Conservation (phyloP, 768 basidiomycete genomes). For the Russula emetica region DNA sequence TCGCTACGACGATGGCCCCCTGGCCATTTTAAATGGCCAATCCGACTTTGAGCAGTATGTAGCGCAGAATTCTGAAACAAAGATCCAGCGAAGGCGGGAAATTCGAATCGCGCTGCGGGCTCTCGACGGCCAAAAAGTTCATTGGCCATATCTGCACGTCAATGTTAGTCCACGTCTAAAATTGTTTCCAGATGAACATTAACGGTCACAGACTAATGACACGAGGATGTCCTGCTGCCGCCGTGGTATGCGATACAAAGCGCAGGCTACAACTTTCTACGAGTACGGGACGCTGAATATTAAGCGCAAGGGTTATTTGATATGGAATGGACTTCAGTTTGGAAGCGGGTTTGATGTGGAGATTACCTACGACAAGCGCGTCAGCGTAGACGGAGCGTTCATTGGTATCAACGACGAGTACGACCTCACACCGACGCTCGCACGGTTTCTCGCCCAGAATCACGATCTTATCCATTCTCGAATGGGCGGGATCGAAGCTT, state of each 20-base stretch:
- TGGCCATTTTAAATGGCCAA: conserved; percentile 44
- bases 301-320: conserved; percentile 48
- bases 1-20: conserved; percentile 59
- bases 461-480: conserved; percentile 44
- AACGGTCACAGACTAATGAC: conserved; percentile 44
- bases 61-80: conserved; percentile 51
- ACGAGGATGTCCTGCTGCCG: conserved; percentile 44
- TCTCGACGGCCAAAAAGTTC: conserved; percentile 56
- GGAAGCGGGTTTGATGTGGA: conserved; percentile 67
- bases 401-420: conserved; percentile 67
- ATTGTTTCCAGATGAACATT: background rate
- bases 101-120: conserved; percentile 61
- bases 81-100: conserved; percentile 48
- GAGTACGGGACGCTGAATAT: conserved; percentile 47
- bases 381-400: conserved; percentile 45
- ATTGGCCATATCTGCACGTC: conserved; percentile 60
- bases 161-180: conserved; percentile 38
- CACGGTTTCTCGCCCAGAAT: conserved; percentile 59
- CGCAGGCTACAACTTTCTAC: conserved; percentile 46
- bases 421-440: conserved; percentile 56
- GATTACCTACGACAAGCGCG: conserved; percentile 51
- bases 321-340: conserved; percentile 50
- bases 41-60: conserved; percentile 56
- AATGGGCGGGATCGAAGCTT: conserved; percentile 43
- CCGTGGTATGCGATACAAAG: conserved; percentile 45